Evolutionary conservation across 805 yeast species (phyloP), one percentile per base, ranked within the genome.

Genomic region (Maudiozyma bulderi): DNA sequence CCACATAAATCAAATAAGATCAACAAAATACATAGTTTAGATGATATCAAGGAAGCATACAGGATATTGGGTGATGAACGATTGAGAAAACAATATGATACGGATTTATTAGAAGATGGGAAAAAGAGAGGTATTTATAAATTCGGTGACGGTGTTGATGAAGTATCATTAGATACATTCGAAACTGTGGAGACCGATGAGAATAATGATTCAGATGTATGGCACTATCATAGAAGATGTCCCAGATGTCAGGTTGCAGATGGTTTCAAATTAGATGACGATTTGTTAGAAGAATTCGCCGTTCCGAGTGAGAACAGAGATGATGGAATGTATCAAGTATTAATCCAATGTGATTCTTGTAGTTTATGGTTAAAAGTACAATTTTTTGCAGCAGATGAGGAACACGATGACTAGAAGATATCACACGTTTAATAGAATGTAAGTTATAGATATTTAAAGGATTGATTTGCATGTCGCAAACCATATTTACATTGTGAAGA

Each of bases 291-390:
- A 14, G 69, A 73, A 5, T 73, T 72, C 48, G 83, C 80, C 0
- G 72, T 76, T 0, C 47, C 20, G 30, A 40, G 50, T 20, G 54
- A 62, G 2, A 67, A 69, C 34, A 60, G 57, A 20, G 40, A 48
- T 13, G 46, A 72, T 0, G 74, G 72, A 35, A 81, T 79, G 13
- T 82, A 72, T 54, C 84, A 83, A 53, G 74, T 90, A 1, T 72
- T 86, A 26, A 79, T 86, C 0, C 96, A 90, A 58, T 91, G 98
- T 62, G 61, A 69, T 10, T 81, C 85, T 33, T 91, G 98, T 64
- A 86, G 95, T 62, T 62, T 89, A 32, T 91, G 96, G 96, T 66
- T 91, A 29, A 79, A 80, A 46, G 89, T 91, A 1, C 74, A 73
- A 58, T 78, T 72, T 54, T 89, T 80, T 54, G 49, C 61, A 9